These are phyloP conservation scores for Dipodascus geniculatus DNA, from an alignment of 805 yeast genomes.

Conservation along the genomic window DNA sequence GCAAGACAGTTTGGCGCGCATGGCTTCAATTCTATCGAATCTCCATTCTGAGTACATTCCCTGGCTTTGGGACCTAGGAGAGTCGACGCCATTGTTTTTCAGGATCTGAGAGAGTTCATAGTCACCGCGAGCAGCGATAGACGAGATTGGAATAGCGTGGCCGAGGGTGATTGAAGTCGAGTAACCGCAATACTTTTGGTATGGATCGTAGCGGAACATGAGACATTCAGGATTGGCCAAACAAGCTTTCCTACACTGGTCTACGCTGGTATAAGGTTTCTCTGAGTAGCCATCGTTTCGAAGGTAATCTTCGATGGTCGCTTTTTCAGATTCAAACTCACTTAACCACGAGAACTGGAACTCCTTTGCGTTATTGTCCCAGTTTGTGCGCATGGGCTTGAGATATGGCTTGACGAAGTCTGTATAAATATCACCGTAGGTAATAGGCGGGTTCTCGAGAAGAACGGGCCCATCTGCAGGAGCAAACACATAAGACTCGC, in stretches of 20 bases:
- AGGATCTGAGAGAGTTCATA: slow-evolving; percentile 8
- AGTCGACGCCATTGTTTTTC: slow-evolving; percentile 4
- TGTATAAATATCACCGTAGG: slow-evolving; percentile 23
- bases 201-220: slow-evolving; percentile 18
- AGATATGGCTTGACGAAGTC: slow-evolving; percentile 24
- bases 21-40: slow-evolving; percentile 16
- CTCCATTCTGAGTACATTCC: slow-evolving; percentile 20
- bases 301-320: background rate
- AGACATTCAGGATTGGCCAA: slow-evolving; percentile 14
- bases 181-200: slow-evolving; percentile 20
- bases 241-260: slow-evolving; percentile 17
- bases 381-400: slow-evolving; percentile 11
- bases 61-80: slow-evolving; percentile 8
- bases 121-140: slow-evolving; percentile 7
- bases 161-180: slow-evolving; percentile 20
- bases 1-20: slow-evolving; percentile 17
- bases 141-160: slow-evolving; percentile 13
- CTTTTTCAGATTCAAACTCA: slow-evolving; percentile 5
- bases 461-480: slow-evolving; percentile 10
- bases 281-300: background rate
- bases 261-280: slow-evolving; percentile 15
- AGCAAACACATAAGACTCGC: background rate
- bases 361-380: slow-evolving; percentile 21
- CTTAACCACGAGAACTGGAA: slow-evolving; percentile 9
- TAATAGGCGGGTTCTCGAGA: slow-evolving; percentile 8